Evolutionary conservation across 352 stramenopile species (phyloP).

Genomic region (Plasmopara viticola): DNA sequence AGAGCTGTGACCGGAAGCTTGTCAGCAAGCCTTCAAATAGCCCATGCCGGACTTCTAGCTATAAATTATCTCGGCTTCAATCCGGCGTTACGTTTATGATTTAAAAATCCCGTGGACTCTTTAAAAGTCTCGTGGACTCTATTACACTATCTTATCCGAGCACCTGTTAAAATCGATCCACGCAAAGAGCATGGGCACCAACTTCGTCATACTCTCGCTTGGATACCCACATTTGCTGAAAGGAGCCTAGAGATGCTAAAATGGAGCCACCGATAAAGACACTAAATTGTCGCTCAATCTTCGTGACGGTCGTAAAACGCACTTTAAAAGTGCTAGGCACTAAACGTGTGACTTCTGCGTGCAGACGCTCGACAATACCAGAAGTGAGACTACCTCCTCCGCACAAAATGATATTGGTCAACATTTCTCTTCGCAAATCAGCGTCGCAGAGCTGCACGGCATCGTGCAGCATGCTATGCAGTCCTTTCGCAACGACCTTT

Average conservation of each 20-base stretch:
- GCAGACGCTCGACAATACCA: slow-evolving; percentile 75
- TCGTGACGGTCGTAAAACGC: slow-evolving; percentile 76
- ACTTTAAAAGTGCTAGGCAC: slow-evolving; percentile 83
- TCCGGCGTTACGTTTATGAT: too few relatives aligned
- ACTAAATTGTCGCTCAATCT: slow-evolving; percentile 83
- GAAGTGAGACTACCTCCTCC: slow-evolving; percentile 68
- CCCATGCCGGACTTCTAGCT: too few relatives aligned
- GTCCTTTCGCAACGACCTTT: slow-evolving; percentile 51
- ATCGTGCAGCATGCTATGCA: slow-evolving; percentile 80
- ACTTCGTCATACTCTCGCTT: slow-evolving; percentile 81
- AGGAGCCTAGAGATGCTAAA: slow-evolving; percentile 79
- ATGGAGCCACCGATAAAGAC: slow-evolving; percentile 86
- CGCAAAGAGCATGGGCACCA: slow-evolving; percentile 56
- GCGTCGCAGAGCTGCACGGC: slow-evolving; percentile 77
- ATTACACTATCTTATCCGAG: not conserved
- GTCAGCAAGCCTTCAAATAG: too few relatives aligned
- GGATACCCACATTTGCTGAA: slow-evolving; percentile 86
- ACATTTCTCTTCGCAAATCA: slow-evolving; percentile 77
- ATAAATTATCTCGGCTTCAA: too few relatives aligned
- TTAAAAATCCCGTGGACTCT: not conserved
- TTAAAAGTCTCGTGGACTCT: not conserved
- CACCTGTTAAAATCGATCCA: slow-evolving; percentile 56
- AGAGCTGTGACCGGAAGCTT: too few relatives aligned
- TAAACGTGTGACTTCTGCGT: slow-evolving; percentile 66
- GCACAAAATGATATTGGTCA: slow-evolving; percentile 84